Evolutionary conservation across 495 filamentous ascomycete genomes (phyloP), one percentile per base, ranked within the genome.

Genomic region (Rhypophila decipiens): DNA sequence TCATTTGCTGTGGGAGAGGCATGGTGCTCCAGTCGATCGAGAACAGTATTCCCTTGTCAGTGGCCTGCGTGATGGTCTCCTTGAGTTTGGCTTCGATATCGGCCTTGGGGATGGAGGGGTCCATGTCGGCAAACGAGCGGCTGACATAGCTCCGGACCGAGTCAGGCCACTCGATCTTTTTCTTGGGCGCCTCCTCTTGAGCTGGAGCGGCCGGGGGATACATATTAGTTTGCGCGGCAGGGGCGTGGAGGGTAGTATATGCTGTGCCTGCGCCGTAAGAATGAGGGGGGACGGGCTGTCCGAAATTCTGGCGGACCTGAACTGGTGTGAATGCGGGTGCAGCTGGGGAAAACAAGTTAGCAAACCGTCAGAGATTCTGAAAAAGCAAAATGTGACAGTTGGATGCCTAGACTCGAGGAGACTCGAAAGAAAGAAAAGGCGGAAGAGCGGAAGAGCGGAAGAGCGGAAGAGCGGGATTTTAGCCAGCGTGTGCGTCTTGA

Each of bases 51-150:
- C 84, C 71, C 51, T 66, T 71, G 52, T 88, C 82, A 47, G 86
- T 87, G 31, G 88, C 87, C 23, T 79, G 71, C 41, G 84, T 85
- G 56, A 99, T 97, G 56, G 88, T 82, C 19, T 84, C 63, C 67
- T 91, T 95, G 43, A 97, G 70, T 56, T 89, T 94, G 45, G 71
- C 70, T 59, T 96, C 84, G 76, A 95, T 87, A 24, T 93, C 88
- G 31, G 71, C 53, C 46, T 71, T 72, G 40, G 64, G 61, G 20
- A 96, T 80, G 41, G 78, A 78, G n/a, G 76, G 50, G 44, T 88
- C 73, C 17, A 77, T 67, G 55, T 88, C 83, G 36, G 81, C 80
- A 64, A 96, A 95, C 17, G 86, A 83, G 42, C 90, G 80, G 57
- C 88, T 84, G 12, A 95, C 90, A 57, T 95, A 96, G 40, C 71